phyloP scores from a whole-genome alignment of 2,329 filamentous ascomycete genomes.

The Trichoderma endophyticum region DNA sequence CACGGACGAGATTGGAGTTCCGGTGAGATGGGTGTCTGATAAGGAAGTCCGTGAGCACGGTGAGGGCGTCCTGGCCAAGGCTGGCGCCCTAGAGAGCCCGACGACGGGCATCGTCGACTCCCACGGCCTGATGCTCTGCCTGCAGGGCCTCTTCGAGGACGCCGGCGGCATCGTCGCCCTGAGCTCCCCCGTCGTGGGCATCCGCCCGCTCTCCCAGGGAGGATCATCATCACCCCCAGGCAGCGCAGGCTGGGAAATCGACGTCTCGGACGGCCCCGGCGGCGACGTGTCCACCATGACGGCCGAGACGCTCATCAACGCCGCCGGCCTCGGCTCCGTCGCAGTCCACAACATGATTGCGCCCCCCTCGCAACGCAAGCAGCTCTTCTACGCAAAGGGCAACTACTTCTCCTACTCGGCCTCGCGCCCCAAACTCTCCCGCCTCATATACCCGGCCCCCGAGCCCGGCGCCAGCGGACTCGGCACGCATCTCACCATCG shows the following conservation, averaged over 20 bases:
- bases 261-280: conserved; percentile 44
- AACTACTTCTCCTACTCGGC: conserved; percentile 86
- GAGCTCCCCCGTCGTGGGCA: conserved; percentile 59
- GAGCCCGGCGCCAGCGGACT: conserved; percentile 77
- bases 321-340: conserved; percentile 76
- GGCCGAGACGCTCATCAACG: conserved; percentile 75
- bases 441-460: conserved; percentile 85
- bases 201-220: conserved; percentile 47
- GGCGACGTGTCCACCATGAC: conserved; percentile 60
- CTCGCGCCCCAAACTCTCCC: conserved; percentile 60
- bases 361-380: conserved; percentile 51
- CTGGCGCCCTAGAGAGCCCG: conserved; percentile 76
- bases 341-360: conserved; percentile 79
- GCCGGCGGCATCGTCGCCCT: conserved; percentile 72
- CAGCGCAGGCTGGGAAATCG: conserved; percentile 66
- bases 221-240: conserved; percentile 40
- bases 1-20: conserved; percentile 49
- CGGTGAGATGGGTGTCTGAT: conserved; percentile 64
- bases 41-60: conserved; percentile 64
- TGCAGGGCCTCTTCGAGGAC: conserved; percentile 75
- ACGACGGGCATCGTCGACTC: conserved; percentile 89
- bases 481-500: conserved; percentile 90
- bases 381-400: conserved; percentile 83
- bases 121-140: conserved; percentile 76
- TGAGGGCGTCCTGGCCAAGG: conserved; percentile 68